Base-by-base conservation (phyloP, 2,329 filamentous ascomycete species). In the Ceratocystis papillata region DNA sequence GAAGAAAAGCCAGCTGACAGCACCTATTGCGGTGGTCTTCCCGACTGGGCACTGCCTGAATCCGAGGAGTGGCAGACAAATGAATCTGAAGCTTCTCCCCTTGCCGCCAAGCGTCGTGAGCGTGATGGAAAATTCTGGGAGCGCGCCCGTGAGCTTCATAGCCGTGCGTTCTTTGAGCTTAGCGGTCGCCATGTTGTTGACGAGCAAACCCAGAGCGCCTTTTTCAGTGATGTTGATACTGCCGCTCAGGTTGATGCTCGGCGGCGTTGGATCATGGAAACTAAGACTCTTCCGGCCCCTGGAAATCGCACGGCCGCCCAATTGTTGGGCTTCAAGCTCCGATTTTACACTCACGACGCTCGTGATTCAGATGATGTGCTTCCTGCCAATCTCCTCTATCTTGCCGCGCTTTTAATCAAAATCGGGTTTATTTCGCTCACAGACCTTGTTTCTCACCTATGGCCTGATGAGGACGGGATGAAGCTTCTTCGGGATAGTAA, bases 261-360 rank as follows among this genome's bases (percentile, higher is more conserved):
- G 66, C 79, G 80, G 5, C 80, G 87, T 70, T 96, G 92, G 90
- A 89, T 96, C 71, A 81, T 84, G 69, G 79, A 84, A 67, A 96
- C 93, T 2, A 87, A 86, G 66, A 95, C 89, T 0, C 77, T 94
- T 2, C 92, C 92, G 3, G 90, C 92, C 1, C 80, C 83, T 37
- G 94, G 95, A 37, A 99, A 96, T 73, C 85, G 87, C 55, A 90
- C 95, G 67, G 94, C 94, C 0, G 95, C 95, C 37, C 94, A 97
- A 74, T 82, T 99, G 2, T 85, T 99, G 15, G 94, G 94, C 3
- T 99, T 99, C 81, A 99, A 99, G 76, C 82, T 99, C 63, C 89
- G 90, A 15, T 99, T 96, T 75, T 99, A 99, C 73, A 88, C 90
- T 50, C 95, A 90, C 0, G 80, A 86, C 33, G 86, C 88, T 45